These are phyloP conservation scores for Platanthera zijinensis DNA, from an alignment of 106 monocot species.

Conservation along the genomic window DNA sequence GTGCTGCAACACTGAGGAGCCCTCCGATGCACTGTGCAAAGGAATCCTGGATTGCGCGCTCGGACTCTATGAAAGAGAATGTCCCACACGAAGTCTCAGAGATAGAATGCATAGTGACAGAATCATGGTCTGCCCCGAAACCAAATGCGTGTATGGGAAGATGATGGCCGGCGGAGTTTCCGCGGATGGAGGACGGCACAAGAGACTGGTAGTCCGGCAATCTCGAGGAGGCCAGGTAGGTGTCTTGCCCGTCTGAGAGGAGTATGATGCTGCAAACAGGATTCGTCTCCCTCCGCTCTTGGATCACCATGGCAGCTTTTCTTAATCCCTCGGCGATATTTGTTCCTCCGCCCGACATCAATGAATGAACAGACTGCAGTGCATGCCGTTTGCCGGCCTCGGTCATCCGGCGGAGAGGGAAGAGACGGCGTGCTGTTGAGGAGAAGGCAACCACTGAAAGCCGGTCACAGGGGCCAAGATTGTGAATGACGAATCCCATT, in stretches of 20 bases:
- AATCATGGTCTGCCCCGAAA: constrained; percentile 82
- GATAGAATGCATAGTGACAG: constrained; percentile 63
- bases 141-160: constrained; percentile 86
- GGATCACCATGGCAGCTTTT: constrained; percentile 70
- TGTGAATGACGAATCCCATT: constrained; percentile 88
- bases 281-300: constrained; percentile 61
- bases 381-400: constrained; percentile 66
- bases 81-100: constrained; percentile 83
- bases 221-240: constrained; percentile 31
- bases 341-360: constrained; percentile 59
- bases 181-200: constrained; percentile 37
- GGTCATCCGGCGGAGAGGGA: constrained; percentile 66
- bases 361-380: constrained; percentile 63
- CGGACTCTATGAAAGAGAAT: constrained; percentile 86
- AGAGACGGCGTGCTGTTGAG: constrained; percentile 65
- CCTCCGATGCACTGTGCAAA: constrained; percentile 99
- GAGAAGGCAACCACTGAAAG: constrained; percentile 85
- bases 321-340: constrained; percentile 82
- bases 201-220: constrained; percentile 36
- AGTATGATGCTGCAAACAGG: constrained; percentile 79
- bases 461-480: constrained; percentile 71
- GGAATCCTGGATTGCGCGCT: constrained; percentile 73
- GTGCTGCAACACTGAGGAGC: constrained; percentile 78
- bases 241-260: constrained; percentile 96
- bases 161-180: constrained; percentile 11